Conservation (phyloP, 257 asterid genomes). For the Scutellaria baicalensis region DNA sequence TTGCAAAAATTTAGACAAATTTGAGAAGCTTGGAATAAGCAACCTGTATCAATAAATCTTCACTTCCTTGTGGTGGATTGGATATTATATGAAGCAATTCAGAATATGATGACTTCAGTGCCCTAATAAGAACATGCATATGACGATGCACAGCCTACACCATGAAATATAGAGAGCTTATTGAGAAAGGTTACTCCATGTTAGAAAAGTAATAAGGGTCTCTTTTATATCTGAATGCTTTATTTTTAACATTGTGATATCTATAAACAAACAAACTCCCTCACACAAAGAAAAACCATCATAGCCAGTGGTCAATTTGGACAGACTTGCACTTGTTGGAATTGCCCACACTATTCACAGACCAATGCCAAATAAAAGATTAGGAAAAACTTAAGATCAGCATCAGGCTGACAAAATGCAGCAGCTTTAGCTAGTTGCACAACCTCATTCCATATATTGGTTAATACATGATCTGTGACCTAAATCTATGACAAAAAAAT, state of each 20-base stretch:
- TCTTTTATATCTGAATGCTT: neutral
- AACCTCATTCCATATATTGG: neutral
- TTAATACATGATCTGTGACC: neutral
- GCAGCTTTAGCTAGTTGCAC: neutral
- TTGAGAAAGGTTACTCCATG: neutral
- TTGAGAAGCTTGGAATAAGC: constrained; percentile 11
- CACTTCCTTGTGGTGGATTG: constrained; percentile 93
- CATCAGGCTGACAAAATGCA: neutral
- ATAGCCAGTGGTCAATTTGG: neutral
- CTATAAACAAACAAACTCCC: neutral
- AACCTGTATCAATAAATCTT: constrained; percentile 77
- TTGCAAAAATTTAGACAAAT: neutral
- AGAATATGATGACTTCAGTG: constrained; percentile 59
- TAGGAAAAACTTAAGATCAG: neutral
- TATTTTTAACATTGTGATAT: neutral
- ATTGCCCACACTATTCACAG: neutral
- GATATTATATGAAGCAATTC: constrained; percentile 78
- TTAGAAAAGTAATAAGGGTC: neutral
- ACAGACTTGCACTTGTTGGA: neutral
- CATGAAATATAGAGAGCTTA: constrained; percentile 4
- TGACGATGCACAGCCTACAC: constrained; percentile 94
- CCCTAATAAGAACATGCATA: constrained; percentile 66
- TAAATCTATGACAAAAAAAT: neutral
- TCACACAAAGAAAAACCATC: neutral
- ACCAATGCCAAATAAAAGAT: neutral